Conservation (phyloP, 1,284 basidiomycete species). For the Melampsora americana region DNA sequence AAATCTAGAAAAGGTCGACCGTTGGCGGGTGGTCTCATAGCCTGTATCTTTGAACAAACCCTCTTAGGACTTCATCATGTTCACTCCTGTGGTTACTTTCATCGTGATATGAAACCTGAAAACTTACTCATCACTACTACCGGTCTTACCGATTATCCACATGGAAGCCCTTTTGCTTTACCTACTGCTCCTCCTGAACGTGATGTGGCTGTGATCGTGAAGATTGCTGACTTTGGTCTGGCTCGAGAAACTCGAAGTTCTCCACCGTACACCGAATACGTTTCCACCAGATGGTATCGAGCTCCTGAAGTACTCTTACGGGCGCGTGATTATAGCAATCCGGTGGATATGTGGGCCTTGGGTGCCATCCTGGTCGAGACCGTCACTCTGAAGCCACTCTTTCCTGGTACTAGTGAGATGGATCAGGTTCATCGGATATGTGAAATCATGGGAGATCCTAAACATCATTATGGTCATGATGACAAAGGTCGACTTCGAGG, state of each 20-base stretch:
- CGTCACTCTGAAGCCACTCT: conserved; percentile 88
- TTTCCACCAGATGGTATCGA: conserved; percentile 97
- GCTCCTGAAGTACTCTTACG: conserved; percentile 93
- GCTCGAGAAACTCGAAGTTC: conserved; percentile 82
- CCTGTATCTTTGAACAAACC: conserved; percentile 91
- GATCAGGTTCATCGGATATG: conserved; percentile 90
- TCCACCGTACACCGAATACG: conserved; percentile 98
- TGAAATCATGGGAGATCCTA: conserved; percentile 88
- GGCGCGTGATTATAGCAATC: conserved; percentile 86
- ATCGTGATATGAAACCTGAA: conserved; percentile 99
- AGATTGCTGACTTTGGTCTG: conserved; percentile 96
- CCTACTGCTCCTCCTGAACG: conserved; percentile 62
- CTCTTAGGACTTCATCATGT: conserved; percentile 87
- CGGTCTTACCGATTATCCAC: conserved; percentile 86
- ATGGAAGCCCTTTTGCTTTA: conserved; percentile 47
- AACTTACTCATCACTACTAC: conserved; percentile 99
- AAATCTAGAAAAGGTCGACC: conserved; percentile 91
- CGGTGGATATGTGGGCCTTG: conserved; percentile 98
- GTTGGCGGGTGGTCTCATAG: conserved; percentile 88
- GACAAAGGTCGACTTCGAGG: conserved; percentile 68
- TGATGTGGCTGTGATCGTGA: conserved; percentile 95
- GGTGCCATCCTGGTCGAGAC: conserved; percentile 97
- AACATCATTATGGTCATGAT: conserved; percentile 75
- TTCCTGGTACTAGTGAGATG: conserved; percentile 92
- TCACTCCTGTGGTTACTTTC: conserved; percentile 89